Percentiles rank a stretch among this genome's conserved stretches.
These are phyloP conservation scores for Chrysosporium keratinophilum DNA, from an alignment of 2,329 filamentous ascomycete species.

Conservation along the genomic window DNA sequence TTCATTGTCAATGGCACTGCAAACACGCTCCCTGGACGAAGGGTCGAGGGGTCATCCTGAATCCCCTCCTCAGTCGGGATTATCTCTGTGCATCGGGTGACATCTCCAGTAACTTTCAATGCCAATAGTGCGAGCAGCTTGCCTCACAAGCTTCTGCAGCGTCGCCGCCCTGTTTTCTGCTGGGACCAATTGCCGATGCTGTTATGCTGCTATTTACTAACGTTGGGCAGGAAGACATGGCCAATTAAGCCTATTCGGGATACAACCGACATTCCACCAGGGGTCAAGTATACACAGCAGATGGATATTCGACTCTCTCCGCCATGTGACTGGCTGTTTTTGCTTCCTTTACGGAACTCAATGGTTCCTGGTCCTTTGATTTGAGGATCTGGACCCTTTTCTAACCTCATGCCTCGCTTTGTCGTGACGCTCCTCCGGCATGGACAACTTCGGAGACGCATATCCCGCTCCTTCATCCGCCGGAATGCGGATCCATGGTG, in stretches of 20 bases:
- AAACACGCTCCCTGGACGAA: too few relatives aligned
- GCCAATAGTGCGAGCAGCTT: neutral
- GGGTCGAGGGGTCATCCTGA: neutral
- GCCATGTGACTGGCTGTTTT: neutral
- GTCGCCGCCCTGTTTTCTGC: conserved; percentile 11
- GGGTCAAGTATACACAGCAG: neutral
- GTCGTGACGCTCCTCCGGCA: neutral
- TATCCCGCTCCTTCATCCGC: conserved; percentile 1
- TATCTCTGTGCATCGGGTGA: neutral
- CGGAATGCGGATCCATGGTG: conserved; percentile 8
- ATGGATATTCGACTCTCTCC: neutral
- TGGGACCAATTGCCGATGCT: conserved; percentile 13
- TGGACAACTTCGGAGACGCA: neutral
- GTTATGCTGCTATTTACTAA: neutral
- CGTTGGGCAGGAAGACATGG: conserved; percentile 14
- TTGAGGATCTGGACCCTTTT: neutral
- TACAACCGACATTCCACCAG: neutral
- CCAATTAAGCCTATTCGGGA: conserved; percentile 4
- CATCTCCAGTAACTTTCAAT: conserved; percentile 2
- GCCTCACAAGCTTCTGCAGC: conserved; percentile 10
- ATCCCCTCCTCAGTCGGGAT: neutral
- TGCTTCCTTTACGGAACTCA: neutral
- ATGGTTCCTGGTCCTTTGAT: neutral
- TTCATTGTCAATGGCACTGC: neutral
- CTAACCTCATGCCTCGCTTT: conserved; percentile 4